Conservation (phyloP, 495 filamentous ascomycete genomes). For the Penicillium psychrofluorescens region DNA sequence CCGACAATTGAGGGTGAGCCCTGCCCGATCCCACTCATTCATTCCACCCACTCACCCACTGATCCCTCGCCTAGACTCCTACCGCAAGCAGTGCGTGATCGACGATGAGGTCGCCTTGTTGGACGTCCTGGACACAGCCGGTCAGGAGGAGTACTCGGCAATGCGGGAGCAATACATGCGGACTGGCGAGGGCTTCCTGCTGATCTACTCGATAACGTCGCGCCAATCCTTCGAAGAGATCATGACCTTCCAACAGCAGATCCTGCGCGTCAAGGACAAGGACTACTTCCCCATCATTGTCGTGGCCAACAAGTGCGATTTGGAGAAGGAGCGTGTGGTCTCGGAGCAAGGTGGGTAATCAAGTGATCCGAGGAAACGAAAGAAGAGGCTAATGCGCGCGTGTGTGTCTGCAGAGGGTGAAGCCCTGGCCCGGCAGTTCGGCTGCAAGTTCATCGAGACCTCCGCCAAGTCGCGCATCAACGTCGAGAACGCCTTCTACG, state of each 20-base stretch:
- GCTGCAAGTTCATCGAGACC: constrained; percentile 97
- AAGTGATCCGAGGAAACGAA: background rate
- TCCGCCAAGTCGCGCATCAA: constrained; percentile 97
- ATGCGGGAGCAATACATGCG: constrained; percentile 99
- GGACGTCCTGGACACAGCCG: constrained; percentile 95
- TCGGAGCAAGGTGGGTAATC: constrained; percentile 71
- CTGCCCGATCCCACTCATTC: constrained; percentile 1
- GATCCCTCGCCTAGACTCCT: constrained; percentile 63
- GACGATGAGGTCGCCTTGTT: constrained; percentile 96
- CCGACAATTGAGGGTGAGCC: constrained; percentile 94
- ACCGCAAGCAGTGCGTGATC: constrained; percentile 98
- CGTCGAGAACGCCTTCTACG: constrained; percentile 96
- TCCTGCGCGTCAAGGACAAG: constrained; percentile 96
- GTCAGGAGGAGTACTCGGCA: constrained; percentile 97
- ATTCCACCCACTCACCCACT: constrained; percentile 13
- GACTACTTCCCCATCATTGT: constrained; percentile 99
- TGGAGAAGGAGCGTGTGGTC: constrained; percentile 85
- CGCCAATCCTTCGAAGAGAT: constrained; percentile 98
- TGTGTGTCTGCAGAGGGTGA: constrained; percentile 66
- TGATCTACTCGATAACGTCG: constrained; percentile 97
- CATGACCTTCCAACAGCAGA: constrained; percentile 96
- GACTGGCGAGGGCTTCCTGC: constrained; percentile 94
- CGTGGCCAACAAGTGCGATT: constrained; percentile 98
- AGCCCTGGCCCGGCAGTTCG: constrained; percentile 75
- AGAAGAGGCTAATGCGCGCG: no score